Evolutionary conservation across 2,329 filamentous ascomycete species (phyloP).

Genomic region (Zymoseptoria pseudotritici): DNA sequence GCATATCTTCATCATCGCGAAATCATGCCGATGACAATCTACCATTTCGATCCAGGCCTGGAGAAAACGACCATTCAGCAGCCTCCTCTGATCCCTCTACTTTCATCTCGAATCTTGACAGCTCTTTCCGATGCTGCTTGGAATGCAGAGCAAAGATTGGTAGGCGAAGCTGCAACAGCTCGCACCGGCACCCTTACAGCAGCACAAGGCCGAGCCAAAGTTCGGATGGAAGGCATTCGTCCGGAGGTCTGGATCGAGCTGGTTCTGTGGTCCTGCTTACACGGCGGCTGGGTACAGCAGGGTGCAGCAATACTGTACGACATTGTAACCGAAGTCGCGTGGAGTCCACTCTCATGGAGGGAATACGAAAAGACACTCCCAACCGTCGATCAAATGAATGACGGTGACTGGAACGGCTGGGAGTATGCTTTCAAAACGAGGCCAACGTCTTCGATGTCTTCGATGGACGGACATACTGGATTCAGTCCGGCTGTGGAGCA

Average conservation of each 20-base stretch:
- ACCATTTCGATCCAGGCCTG: conserved; percentile 31
- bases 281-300: conserved; percentile 40
- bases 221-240: conserved; percentile 33
- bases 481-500: conserved; percentile 26
- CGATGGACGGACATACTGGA: conserved; percentile 11
- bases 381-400: conserved; percentile 15
- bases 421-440: conserved; percentile 26
- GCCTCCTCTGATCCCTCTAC: conserved; percentile 41
- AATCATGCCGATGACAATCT: conserved; percentile 41
- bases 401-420: conserved; percentile 24
- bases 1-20: conserved; percentile 42
- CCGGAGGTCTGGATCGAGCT: conserved; percentile 46
- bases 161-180: conserved; percentile 22
- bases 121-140: conserved; percentile 45
- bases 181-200: conserved; percentile 32
- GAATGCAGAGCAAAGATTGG: conserved; percentile 38
- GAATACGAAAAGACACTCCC: conserved; percentile 28
- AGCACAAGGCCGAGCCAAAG: conserved; percentile 31
- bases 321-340: conserved; percentile 19
- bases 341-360: conserved; percentile 36
- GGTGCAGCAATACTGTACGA: conserved; percentile 35
- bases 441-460: conserved; percentile 13
- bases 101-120: conserved; percentile 43
- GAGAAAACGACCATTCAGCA: conserved; percentile 36
- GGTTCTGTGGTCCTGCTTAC: conserved; percentile 45